Conservation (phyloP, 345 rosid genomes). For the Gossypium ekmanianum region DNA sequence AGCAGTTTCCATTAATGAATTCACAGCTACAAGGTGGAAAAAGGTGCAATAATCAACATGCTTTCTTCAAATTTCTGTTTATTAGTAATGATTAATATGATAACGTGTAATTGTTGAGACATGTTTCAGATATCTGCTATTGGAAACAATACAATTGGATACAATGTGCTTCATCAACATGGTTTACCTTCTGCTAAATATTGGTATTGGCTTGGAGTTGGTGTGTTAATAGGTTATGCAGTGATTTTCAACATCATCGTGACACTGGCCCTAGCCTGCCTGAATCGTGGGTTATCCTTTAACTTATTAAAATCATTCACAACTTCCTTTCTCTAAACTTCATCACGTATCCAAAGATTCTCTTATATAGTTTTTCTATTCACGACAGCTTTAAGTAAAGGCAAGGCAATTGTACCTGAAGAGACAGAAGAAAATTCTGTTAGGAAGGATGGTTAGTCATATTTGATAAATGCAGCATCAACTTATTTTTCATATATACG, state of each 20-base stretch:
- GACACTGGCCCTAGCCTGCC: conserved; percentile 66
- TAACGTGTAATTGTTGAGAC: conserved; percentile 7
- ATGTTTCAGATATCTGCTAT: conserved; percentile 53
- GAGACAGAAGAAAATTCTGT: conserved; percentile 33
- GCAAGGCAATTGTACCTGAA: conserved; percentile 43
- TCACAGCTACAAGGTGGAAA: conserved; percentile 74
- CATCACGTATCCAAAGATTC: background rate
- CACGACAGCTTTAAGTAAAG: conserved; percentile 55
- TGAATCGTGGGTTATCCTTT: conserved; percentile 59
- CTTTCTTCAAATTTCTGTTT: background rate
- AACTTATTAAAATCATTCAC: background rate
- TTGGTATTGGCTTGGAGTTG: conserved; percentile 93
- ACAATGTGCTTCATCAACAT: conserved; percentile 49
- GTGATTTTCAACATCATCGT: conserved; percentile 62
- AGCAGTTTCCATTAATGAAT: conserved; percentile 79
- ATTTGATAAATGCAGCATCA: conserved; percentile 2
- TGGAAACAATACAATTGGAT: conserved; percentile 50
- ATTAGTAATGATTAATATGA: background rate
- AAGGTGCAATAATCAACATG: conserved; percentile 35
- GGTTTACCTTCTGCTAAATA: conserved; percentile 43
- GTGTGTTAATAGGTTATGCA: conserved; percentile 52
- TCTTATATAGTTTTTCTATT: conserved; percentile 17
- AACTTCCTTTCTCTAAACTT: background rate
- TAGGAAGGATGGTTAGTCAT: conserved; percentile 25
- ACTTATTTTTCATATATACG: background rate